A percentile compares a stretch with the other conserved stretches of the same genome.
Conservation (phyloP, 768 basidiomycete genomes). For the Suillus subalutaceus region DNA sequence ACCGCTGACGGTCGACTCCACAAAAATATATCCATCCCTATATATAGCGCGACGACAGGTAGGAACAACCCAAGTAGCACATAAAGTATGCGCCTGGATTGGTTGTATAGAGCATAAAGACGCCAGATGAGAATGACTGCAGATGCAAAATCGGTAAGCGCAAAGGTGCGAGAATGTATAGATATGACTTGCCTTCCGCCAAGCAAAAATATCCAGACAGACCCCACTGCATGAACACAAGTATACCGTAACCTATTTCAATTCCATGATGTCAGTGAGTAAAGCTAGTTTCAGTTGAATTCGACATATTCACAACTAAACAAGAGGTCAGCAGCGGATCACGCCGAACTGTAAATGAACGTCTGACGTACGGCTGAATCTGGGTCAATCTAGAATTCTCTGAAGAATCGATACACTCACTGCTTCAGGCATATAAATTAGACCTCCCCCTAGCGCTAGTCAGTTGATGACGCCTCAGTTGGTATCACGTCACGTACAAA, state of each 20-base stretch:
- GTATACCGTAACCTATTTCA: neutral
- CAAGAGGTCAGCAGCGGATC: neutral
- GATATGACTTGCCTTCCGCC: neutral
- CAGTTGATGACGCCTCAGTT: neutral
- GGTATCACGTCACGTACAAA: neutral
- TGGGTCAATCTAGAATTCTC: neutral
- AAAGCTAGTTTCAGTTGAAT: neutral
- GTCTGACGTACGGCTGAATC: neutral
- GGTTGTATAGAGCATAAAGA: neutral
- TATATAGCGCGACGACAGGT: neutral
- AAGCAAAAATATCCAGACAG: neutral
- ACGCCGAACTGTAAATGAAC: neutral
- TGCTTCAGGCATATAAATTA: neutral
- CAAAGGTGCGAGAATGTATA: neutral
- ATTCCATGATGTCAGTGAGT: neutral
- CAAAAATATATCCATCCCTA: neutral
- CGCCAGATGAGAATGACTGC: constrained; percentile 4
- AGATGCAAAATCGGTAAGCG: neutral
- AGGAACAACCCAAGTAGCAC: neutral
- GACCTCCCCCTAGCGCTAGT: neutral
- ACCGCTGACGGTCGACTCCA: neutral
- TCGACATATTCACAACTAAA: neutral
- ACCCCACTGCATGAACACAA: neutral
- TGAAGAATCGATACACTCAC: neutral
- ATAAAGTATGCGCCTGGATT: neutral